Evolutionary conservation across 2,329 filamentous ascomycete species (phyloP).

Genomic region (Aspergillus sp.): DNA sequence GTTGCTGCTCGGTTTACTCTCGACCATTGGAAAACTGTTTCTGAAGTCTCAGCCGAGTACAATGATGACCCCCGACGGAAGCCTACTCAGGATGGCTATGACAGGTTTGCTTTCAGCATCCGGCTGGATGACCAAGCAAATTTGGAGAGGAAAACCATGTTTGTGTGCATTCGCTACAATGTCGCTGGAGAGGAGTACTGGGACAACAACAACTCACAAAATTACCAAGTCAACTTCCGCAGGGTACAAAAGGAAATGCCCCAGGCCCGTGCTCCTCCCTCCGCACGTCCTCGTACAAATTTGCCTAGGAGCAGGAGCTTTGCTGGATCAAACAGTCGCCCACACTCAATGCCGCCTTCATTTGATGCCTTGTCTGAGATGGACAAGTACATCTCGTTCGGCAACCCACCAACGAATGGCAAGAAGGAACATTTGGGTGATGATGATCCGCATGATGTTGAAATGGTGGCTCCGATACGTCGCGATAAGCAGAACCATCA

Average conservation of each 20-base stretch:
- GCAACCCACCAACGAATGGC: constrained; percentile 62
- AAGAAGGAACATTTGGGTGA: constrained; percentile 71
- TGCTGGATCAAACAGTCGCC: constrained; percentile 54
- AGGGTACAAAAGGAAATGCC: constrained; percentile 69
- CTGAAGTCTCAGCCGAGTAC: constrained; percentile 88
- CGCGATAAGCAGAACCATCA: constrained; percentile 58
- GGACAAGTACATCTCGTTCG: constrained; percentile 57
- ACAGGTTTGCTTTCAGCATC: constrained; percentile 93
- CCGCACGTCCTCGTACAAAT: constrained; percentile 54
- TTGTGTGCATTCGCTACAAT: constrained; percentile 85
- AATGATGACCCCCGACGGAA: constrained; percentile 73
- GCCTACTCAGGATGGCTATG: constrained; percentile 66
- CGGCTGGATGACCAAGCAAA: constrained; percentile 89
- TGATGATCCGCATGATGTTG: constrained; percentile 68
- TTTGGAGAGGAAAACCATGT: constrained; percentile 87
- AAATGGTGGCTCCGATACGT: constrained; percentile 57
- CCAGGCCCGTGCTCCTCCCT: constrained; percentile 35
- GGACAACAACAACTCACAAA: constrained; percentile 87
- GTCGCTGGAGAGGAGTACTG: constrained; percentile 85
- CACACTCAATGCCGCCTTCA: constrained; percentile 53
- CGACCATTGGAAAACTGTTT: constrained; percentile 98
- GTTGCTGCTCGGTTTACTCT: constrained; percentile 94
- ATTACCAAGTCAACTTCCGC: constrained; percentile 92
- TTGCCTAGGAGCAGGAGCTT: constrained; percentile 68
- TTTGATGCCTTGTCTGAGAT: constrained; percentile 72